phyloP scores from a whole-genome alignment of 1,139 yeast species.

The Candida sojae region DNA sequence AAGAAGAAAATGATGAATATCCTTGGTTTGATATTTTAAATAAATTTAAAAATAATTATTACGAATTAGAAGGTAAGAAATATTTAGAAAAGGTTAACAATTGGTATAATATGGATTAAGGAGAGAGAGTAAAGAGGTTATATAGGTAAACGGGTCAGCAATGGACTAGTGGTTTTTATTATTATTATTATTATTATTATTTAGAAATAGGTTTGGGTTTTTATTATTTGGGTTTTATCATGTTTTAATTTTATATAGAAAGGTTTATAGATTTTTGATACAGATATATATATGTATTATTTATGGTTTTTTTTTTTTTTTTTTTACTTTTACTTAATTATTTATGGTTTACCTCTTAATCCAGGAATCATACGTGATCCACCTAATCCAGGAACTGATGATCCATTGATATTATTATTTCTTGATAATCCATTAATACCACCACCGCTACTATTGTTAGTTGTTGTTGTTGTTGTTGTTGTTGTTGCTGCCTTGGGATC shows the following conservation, averaged over 20 bases:
- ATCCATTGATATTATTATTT: neutral
- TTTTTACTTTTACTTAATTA: neutral
- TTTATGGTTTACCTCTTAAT: conserved; percentile 2
- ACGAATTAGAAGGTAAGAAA: conserved; percentile 29
- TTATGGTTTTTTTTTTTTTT: neutral
- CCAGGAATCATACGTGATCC: conserved; percentile 7
- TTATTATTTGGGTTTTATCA: neutral
- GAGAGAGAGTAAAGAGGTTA: too few relatives aligned
- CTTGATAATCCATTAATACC: neutral
- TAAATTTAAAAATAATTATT: conserved; percentile 33
- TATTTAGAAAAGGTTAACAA: conserved; percentile 35
- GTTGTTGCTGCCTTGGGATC: conserved; percentile 19
- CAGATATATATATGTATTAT: too few relatives aligned
- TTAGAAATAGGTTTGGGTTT: neutral
- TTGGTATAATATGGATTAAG: conserved; percentile 20
- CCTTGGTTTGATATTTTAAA: conserved; percentile 16
- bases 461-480: neutral
- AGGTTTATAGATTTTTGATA: conserved; percentile 3
- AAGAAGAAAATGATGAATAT: conserved; percentile 12
- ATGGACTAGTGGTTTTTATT: too few relatives aligned
- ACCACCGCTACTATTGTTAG: neutral
- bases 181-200: too few relatives aligned
- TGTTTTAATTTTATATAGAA: neutral
- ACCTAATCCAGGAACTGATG: neutral
- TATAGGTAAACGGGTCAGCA: too few relatives aligned